phyloP scores from a whole-genome alignment of 805 yeast genomes.

The Saccharomycopsis synnaedendra region DNA sequence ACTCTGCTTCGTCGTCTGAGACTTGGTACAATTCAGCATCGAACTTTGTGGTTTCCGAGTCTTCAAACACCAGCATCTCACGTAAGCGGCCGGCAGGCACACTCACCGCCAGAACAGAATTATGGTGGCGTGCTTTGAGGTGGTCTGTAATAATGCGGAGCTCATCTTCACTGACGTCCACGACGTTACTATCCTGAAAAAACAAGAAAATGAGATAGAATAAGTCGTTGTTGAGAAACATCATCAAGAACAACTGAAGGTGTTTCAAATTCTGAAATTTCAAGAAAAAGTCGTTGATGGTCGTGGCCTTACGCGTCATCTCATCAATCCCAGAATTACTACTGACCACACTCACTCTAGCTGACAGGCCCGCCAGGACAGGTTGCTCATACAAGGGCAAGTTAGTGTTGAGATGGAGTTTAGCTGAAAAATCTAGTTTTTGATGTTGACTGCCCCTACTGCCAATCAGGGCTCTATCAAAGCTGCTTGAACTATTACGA shows the following conservation, averaged over 20 bases:
- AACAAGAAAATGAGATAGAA: slow-evolving; percentile 10
- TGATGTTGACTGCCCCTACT: no score
- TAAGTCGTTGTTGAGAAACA: slow-evolving; percentile 9
- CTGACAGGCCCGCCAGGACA: background rate
- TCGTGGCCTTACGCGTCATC: slow-evolving; percentile 3
- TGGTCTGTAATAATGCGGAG: slow-evolving; percentile 9
- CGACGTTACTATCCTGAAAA: slow-evolving; percentile 6
- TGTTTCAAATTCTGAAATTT: slow-evolving; percentile 11
- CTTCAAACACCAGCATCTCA: background rate
- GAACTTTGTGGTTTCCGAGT: background rate
- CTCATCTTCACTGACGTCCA: slow-evolving; percentile 9
- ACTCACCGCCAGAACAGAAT: background rate
- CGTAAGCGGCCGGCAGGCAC: background rate
- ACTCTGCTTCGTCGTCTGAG: slow-evolving; percentile 11
- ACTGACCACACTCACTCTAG: background rate
- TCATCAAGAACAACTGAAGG: slow-evolving; percentile 7
- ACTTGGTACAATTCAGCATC: slow-evolving; percentile 6
- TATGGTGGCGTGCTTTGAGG: background rate
- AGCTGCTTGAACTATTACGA: no score
- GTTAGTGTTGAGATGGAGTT: background rate
- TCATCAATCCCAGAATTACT: background rate
- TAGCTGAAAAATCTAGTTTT: background rate
- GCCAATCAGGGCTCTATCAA: no score
- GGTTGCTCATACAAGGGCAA: background rate
- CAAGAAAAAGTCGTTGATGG: slow-evolving; percentile 10